phyloP scores from a whole-genome alignment of 345 rosid genomes.

The Rhodamnia rubescens region DNA sequence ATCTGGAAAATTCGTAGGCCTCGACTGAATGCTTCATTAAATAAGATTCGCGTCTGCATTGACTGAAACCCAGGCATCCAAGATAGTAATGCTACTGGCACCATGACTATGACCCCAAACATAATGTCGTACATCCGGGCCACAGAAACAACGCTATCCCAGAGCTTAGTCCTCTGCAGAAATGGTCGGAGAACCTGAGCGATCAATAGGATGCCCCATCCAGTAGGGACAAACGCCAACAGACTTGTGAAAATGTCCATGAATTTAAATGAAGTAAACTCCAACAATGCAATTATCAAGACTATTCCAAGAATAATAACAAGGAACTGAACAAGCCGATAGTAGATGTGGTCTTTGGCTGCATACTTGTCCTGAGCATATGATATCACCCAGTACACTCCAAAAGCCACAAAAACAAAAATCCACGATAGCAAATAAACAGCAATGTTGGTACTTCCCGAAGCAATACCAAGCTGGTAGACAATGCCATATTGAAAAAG shows the following conservation, averaged over 20 bases:
- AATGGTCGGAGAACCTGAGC: slow-evolving; percentile 77
- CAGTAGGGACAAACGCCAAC: slow-evolving; percentile 85
- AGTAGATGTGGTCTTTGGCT: slow-evolving; percentile 73
- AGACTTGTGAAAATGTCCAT: slow-evolving; percentile 64
- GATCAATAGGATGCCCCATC: slow-evolving; percentile 71
- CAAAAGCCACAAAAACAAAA: slow-evolving; percentile 42
- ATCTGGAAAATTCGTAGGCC: slow-evolving; percentile 82
- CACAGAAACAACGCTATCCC: slow-evolving; percentile 65
- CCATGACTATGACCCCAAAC: slow-evolving; percentile 75
- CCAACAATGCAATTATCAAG: slow-evolving; percentile 47
- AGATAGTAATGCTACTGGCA: slow-evolving; percentile 76
- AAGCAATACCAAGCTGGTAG: slow-evolving; percentile 64
- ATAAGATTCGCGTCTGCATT: slow-evolving; percentile 82
- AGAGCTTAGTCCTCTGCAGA: slow-evolving; percentile 45
- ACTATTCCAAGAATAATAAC: slow-evolving; percentile 45
- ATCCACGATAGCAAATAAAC: slow-evolving; percentile 83
- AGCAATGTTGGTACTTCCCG: slow-evolving; percentile 37
- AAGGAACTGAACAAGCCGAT: slow-evolving; percentile 80
- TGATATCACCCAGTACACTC: slow-evolving; percentile 40
- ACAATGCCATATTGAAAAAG: slow-evolving; percentile 89
- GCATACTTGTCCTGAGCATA: slow-evolving; percentile 66
- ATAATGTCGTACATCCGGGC: slow-evolving; percentile 72
- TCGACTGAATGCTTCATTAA: slow-evolving; percentile 88
- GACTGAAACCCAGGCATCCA: slow-evolving; percentile 95
- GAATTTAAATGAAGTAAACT: slow-evolving; percentile 51